Evolutionary conservation across 2,329 filamentous ascomycete genomes (phyloP).

Genomic region (Elsinoe fawcettii): DNA sequence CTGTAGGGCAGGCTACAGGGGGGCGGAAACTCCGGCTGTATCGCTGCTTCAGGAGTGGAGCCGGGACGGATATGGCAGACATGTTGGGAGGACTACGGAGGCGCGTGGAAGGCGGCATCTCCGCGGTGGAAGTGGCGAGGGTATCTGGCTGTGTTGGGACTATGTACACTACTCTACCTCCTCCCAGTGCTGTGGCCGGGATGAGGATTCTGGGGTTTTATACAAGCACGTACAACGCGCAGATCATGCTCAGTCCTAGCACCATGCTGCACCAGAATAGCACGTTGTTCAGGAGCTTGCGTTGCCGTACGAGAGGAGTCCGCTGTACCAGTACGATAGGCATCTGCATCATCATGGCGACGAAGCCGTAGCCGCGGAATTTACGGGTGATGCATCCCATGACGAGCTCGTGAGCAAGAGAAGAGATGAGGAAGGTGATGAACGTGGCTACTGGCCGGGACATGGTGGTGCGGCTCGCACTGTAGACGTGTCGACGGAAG

Average conservation of each 20-base stretch:
- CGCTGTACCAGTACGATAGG: slow-evolving; percentile 90
- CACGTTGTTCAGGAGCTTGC: slow-evolving; percentile 61
- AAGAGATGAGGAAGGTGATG: slow-evolving; percentile 85
- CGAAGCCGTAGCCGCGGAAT: slow-evolving; percentile 83
- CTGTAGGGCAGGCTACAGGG: no score
- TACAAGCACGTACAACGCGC: slow-evolving; percentile 53
- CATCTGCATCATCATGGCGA: slow-evolving; percentile 93
- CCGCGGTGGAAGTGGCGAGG: no score
- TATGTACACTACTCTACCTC: no score
- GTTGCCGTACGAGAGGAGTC: slow-evolving; percentile 64
- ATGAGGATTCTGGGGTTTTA: no score
- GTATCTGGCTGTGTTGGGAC: no score
- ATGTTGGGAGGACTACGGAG: no score
- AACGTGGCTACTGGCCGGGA: slow-evolving; percentile 71
- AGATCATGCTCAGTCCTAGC: slow-evolving; percentile 39
- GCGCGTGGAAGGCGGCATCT: no score
- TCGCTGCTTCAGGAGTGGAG: no score
- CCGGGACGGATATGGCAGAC: no score
- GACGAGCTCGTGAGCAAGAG: slow-evolving; percentile 85
- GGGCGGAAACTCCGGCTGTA: no score
- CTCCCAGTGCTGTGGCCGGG: no score
- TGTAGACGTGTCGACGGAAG: slow-evolving; percentile 88
- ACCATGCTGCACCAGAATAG: slow-evolving; percentile 32
- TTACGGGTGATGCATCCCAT: slow-evolving; percentile 99
- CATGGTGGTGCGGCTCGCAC: slow-evolving; percentile 67